Conservation (phyloP, 129 eudicot species). For the Tagetes patula region DNA sequence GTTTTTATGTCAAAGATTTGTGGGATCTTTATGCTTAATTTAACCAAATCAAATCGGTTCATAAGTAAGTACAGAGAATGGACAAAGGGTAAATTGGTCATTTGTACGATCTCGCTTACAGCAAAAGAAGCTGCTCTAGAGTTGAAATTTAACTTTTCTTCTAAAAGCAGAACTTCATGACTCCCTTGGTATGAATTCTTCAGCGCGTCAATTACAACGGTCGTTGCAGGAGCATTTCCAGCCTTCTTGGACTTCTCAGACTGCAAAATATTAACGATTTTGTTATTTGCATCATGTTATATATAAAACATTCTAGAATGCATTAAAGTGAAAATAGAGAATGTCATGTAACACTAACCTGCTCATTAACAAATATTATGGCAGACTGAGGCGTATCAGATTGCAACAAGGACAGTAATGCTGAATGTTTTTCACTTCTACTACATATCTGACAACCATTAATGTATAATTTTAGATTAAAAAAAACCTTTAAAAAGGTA, state of each 20-base stretch:
- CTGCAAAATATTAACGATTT: slow-evolving; percentile 38
- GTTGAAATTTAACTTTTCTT: slow-evolving; percentile 78
- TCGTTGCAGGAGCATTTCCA: slow-evolving; percentile 65
- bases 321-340: slow-evolving; percentile 1
- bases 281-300: neutral
- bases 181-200: slow-evolving; percentile 50
- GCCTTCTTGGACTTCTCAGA: slow-evolving; percentile 94
- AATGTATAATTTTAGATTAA: neutral
- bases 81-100: slow-evolving; percentile 29
- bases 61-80: neutral
- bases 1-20: neutral
- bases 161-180: slow-evolving; percentile 65
- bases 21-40: too few species aligned
- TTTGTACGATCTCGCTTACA: slow-evolving; percentile 41
- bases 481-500: neutral
- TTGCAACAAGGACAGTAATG: slow-evolving; percentile 60
- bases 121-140: slow-evolving; percentile 75
- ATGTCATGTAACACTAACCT: slow-evolving; percentile 51
- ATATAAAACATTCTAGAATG: neutral
- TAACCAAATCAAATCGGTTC: too few species aligned
- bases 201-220: slow-evolving; percentile 55
- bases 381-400: slow-evolving; percentile 89
- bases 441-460: slow-evolving; percentile 54
- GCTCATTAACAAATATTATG: slow-evolving; percentile 80
- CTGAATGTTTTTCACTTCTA: slow-evolving; percentile 55